Percentiles rank a stretch among this genome's conserved stretches.
Evolutionary conservation across 306 rosid genomes (phyloP).

Genomic region (Cicer pinnatifidum): DNA sequence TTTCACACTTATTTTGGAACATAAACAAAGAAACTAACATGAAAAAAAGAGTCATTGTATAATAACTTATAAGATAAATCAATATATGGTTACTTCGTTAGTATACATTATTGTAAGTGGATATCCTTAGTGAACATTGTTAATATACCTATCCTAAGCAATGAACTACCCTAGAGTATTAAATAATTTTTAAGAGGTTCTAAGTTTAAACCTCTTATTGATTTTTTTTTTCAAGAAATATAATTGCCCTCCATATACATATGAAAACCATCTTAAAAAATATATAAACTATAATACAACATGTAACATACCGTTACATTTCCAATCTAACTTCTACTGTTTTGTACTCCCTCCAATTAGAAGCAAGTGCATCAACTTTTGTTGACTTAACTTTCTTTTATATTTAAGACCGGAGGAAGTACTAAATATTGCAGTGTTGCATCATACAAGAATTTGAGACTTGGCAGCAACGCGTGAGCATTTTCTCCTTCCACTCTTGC

Average conservation of each 20-base stretch:
- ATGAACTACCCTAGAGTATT: neutral
- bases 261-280: conserved; percentile 20
- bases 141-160: conserved; percentile 34
- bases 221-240: neutral
- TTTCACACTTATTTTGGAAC: no score
- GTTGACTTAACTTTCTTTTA: no score
- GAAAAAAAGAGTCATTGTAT: neutral
- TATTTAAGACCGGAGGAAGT: no score
- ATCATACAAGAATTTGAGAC: conserved; percentile 55
- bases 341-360: neutral
- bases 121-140: conserved; percentile 22
- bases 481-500: conserved; percentile 61
- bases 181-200: neutral
- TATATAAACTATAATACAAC: conserved; percentile 13
- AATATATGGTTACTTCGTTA: conserved; percentile 12
- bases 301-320: conserved; percentile 1
- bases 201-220: conserved; percentile 29
- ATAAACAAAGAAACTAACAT: no score
- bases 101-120: conserved; percentile 21
- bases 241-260: conserved; percentile 23
- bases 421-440: neutral
- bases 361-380: no score
- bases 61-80: neutral
- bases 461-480: conserved; percentile 63
- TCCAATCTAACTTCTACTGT: neutral